These are phyloP conservation scores for Coemansia sp. DNA, from an alignment of 192 early-diverging fungal genomes.

Conservation along the genomic window DNA sequence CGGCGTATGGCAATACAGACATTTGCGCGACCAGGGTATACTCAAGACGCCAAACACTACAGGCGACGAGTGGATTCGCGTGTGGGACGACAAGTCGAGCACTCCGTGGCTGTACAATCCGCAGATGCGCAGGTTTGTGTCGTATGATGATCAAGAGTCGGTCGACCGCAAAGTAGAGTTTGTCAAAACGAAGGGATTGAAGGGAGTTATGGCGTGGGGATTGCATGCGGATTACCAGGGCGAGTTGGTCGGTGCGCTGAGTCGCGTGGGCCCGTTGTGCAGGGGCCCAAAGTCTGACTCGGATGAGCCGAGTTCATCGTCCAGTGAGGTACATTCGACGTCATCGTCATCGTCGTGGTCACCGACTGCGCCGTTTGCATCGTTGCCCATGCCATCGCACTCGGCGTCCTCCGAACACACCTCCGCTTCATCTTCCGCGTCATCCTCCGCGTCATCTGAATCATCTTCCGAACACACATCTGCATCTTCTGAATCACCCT, in stretches of 20 bases:
- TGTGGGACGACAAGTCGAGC: slow-evolving; percentile 57
- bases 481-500: background rate
- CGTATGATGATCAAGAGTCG: slow-evolving; percentile 76
- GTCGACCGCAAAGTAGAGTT: slow-evolving; percentile 62
- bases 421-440: background rate
- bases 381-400: slow-evolving; percentile 9
- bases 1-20: slow-evolving; percentile 65
- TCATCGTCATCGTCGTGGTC: slow-evolving; percentile 19
- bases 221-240: slow-evolving; percentile 52
- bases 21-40: slow-evolving; percentile 59
- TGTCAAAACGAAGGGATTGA: slow-evolving; percentile 54
- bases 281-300: slow-evolving; percentile 30
- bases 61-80: slow-evolving; percentile 58
- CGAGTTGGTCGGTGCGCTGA: slow-evolving; percentile 55
- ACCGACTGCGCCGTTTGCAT: slow-evolving; percentile 23
- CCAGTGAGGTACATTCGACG: background rate
- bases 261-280: slow-evolving; percentile 36
- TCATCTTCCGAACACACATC: background rate
- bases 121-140: slow-evolving; percentile 64
- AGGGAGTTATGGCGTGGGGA: slow-evolving; percentile 68
- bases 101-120: slow-evolving; percentile 63
- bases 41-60: slow-evolving; percentile 40
- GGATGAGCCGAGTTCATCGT: slow-evolving; percentile 6
- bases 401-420: background rate
- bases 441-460: background rate